Conservation (phyloP, 371 early-diverging fungal species). For the Mucor mucedo region DNA sequence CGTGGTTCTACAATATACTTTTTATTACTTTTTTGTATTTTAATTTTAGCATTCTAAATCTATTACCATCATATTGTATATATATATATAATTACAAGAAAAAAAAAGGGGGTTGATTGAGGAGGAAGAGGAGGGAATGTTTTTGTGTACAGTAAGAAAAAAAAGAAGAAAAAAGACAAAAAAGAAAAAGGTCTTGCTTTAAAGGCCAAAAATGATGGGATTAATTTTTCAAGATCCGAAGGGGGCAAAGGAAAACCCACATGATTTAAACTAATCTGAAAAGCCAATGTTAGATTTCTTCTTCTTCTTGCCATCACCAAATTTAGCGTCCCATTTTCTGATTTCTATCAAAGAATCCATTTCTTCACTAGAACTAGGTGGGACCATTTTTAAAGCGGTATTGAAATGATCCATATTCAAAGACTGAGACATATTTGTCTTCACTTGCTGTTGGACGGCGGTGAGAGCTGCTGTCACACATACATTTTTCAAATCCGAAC, state of each 20-base stretch:
- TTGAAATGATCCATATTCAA: constrained; percentile 73
- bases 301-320: constrained; percentile 76
- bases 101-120: background rate
- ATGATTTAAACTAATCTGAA: constrained; percentile 8
- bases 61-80: constrained; percentile 2
- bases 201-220: background rate
- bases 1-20: constrained; percentile 1
- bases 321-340: constrained; percentile 87
- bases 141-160: background rate
- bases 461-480: constrained; percentile 92
- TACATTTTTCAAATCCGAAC: constrained; percentile 98
- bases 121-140: background rate
- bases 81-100: constrained; percentile 2
- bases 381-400: constrained; percentile 78
- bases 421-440: constrained; percentile 18
- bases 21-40: constrained; percentile 2
- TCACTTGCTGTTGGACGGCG: constrained; percentile 64
- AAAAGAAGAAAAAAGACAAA: background rate
- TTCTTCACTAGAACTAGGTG: constrained; percentile 87
- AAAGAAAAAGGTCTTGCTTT: background rate
- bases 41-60: constrained; percentile 2
- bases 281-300: constrained; percentile 44
- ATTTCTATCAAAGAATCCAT: constrained; percentile 84
- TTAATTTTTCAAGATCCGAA: constrained; percentile 1
- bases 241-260: background rate